phyloP scores from a whole-genome alignment of 805 yeast species.

The Monosporozyma siamensis region DNA sequence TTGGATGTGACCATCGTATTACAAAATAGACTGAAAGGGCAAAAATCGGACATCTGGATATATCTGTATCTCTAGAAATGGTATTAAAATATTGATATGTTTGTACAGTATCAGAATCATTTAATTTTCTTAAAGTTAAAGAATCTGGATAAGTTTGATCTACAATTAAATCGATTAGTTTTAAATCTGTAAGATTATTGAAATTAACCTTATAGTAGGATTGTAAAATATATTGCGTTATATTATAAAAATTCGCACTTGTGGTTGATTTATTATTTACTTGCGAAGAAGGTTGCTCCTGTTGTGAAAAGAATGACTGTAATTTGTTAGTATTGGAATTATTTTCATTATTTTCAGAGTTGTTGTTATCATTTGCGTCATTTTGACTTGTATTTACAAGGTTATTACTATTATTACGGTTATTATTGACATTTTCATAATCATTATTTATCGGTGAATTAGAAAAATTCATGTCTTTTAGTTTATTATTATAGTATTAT shows the following conservation, averaged over 20 bases:
- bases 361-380: no score
- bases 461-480: no score
- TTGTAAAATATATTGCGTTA: conserved; percentile 25
- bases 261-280: conserved; percentile 5
- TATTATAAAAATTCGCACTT: conserved; percentile 21
- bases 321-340: conserved; percentile 13
- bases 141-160: conserved; percentile 30
- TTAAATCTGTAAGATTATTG: conserved; percentile 14
- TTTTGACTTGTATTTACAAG: no score
- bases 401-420: not conserved
- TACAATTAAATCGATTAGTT: conserved; percentile 25
- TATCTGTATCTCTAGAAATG: conserved; percentile 24
- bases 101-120: conserved; percentile 8
- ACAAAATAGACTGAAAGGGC: conserved; percentile 27
- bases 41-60: conserved; percentile 28
- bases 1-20: conserved; percentile 25
- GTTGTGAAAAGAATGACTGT: conserved; percentile 12
- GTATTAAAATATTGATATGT: conserved; percentile 29
- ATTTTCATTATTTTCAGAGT: no score
- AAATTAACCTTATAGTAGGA: conserved; percentile 24
- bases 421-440: not conserved
- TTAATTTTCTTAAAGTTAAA: conserved; percentile 27
- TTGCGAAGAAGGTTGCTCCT: conserved; percentile 13
- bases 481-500: no score
- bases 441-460: no score